phyloP scores from a whole-genome alignment of 495 filamentous ascomycete species.

The Cladorrhinum samala region DNA sequence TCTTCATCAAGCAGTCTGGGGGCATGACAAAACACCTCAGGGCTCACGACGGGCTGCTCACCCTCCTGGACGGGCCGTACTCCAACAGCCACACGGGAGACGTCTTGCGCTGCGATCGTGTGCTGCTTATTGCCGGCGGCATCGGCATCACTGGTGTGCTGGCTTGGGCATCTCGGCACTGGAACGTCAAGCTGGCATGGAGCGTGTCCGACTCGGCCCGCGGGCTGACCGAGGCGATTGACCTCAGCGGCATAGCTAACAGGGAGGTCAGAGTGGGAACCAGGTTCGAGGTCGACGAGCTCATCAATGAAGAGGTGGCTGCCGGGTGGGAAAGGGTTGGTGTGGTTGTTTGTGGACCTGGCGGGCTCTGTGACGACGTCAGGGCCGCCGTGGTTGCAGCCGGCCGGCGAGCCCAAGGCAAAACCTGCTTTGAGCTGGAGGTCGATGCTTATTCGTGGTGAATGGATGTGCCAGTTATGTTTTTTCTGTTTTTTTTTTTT shows the following conservation, averaged over 20 bases:
- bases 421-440: not conserved
- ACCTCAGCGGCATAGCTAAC: slow-evolving; percentile 14
- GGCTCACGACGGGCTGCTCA: slow-evolving; percentile 14
- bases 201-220: slow-evolving; percentile 20
- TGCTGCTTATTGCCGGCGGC: slow-evolving; percentile 40
- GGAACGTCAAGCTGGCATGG: slow-evolving; percentile 37
- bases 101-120: slow-evolving; percentile 20
- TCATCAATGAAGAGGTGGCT: not conserved
- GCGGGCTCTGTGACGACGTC: not conserved
- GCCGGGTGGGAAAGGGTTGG: not conserved
- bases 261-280: not conserved
- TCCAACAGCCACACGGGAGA: slow-evolving; percentile 3
- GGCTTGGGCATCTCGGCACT: slow-evolving; percentile 21
- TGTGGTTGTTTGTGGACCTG: not conserved
- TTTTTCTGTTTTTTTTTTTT: too few relatives aligned
- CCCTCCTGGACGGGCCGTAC: slow-evolving; percentile 30
- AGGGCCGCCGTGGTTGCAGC: not conserved
- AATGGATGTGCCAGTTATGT: too few relatives aligned
- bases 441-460: not conserved
- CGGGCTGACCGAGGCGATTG: slow-evolving; percentile 17
- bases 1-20: slow-evolving; percentile 24
- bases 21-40: slow-evolving; percentile 26
- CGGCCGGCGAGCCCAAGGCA: not conserved
- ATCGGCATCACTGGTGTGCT: slow-evolving; percentile 40
- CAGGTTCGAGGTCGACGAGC: not conserved